Conservation (phyloP, 805 yeast genomes). For the Grigorovia humatica region DNA sequence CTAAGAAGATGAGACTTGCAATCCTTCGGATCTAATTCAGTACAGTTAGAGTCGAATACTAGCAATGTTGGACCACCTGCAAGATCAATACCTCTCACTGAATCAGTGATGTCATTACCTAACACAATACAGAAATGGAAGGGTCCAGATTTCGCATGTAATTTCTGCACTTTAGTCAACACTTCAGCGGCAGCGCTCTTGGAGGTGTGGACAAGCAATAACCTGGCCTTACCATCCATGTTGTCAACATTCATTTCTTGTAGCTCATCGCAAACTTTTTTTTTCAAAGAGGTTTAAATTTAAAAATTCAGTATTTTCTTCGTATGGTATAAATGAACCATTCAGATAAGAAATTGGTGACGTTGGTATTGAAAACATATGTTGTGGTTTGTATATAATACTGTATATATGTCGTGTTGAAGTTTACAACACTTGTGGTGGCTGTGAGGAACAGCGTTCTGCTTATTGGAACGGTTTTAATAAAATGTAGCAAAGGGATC, state of each 20-base stretch:
- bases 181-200: conserved; percentile 17
- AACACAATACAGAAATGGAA: conserved; percentile 45
- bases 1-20: neutral
- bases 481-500: conserved; percentile 32
- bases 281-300: neutral
- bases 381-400: neutral
- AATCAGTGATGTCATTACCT: conserved; percentile 32
- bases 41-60: conserved; percentile 3
- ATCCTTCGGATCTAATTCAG: neutral
- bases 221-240: neutral
- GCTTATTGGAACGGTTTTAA: conserved; percentile 4
- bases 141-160: conserved; percentile 54
- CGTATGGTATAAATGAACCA: neutral
- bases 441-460: neutral
- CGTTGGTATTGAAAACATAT: neutral
- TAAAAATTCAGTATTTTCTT: neutral
- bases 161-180: conserved; percentile 38
- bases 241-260: neutral
- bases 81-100: conserved; percentile 7
- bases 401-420: no score
- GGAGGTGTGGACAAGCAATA: conserved; percentile 10
- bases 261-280: neutral
- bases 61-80: conserved; percentile 12
- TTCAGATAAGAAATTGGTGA: no score
- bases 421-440: neutral